Percentiles rank a stretch among this genome's conserved stretches.
Conservation (phyloP, 345 rosid species). For the Citrus reticulata region DNA sequence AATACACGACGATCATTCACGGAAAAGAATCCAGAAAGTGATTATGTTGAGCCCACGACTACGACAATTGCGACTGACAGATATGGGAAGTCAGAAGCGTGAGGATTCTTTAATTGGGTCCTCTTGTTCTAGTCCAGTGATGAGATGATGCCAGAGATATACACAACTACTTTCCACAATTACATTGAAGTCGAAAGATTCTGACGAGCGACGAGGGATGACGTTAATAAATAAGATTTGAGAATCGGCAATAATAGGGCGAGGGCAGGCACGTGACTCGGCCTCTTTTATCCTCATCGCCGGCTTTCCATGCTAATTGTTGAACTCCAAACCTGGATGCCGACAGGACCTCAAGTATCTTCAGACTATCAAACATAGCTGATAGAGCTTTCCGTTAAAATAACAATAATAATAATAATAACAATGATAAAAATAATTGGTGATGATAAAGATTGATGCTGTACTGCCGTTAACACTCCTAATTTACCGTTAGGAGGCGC, state of each 20-base stretch:
- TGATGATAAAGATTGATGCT: too few species aligned
- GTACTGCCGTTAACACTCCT: too few species aligned
- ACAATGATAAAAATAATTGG: too few species aligned
- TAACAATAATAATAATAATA: too few species aligned
- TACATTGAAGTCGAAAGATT: background rate
- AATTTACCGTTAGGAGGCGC: too few species aligned
- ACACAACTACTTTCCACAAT: background rate
- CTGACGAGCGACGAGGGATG: background rate
- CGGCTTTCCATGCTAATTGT: background rate
- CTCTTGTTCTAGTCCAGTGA: too few species aligned
- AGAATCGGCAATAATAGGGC: too few species aligned
- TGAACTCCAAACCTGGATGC: background rate
- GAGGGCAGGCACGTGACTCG: background rate
- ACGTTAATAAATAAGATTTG: too few species aligned
- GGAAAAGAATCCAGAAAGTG: background rate
- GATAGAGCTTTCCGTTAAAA: too few species aligned
- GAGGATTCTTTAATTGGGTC: too few species aligned
- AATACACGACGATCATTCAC: background rate
- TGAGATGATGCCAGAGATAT: too few species aligned
- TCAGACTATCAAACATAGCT: background rate
- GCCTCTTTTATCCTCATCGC: background rate
- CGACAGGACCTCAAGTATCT: background rate
- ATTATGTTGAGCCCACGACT: background rate
- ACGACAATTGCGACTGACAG: background rate
- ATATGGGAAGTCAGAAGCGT: too few species aligned